Evolutionary conservation across 208 protist genomes (phyloP).

Genomic region (Trypanosoma melophagium): DNA sequence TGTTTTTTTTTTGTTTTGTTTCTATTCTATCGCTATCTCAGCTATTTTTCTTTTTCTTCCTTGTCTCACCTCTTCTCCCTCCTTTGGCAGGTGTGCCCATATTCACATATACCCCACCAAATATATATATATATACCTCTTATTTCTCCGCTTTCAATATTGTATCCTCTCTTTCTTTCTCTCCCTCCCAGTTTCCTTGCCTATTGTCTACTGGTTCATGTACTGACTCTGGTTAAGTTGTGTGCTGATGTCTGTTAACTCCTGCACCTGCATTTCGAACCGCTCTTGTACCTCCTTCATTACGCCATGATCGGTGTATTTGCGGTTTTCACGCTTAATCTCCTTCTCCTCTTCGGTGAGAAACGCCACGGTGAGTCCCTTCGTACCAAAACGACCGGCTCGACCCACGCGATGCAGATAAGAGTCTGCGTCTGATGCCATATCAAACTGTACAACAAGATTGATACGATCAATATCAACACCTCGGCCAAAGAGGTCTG

Average conservation of each 20-base stretch:
- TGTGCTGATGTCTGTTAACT: constrained; percentile 93
- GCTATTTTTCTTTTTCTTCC: too few species aligned
- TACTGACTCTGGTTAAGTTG: constrained; percentile 90
- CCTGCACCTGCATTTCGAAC: constrained; percentile 97
- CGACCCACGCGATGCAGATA: constrained; percentile 98
- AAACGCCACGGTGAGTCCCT: constrained; percentile 99
- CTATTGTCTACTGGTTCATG: constrained; percentile 80
- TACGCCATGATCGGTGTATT: constrained; percentile 88
- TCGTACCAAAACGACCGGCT: constrained; percentile 99
- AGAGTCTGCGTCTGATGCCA: constrained; percentile 95
- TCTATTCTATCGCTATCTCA: too few species aligned
- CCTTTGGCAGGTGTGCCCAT: too few species aligned
- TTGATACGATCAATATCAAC: constrained; percentile 99
- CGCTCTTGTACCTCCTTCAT: constrained; percentile 96
- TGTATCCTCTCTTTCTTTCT: neutral
- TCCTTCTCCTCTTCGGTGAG: constrained; percentile 94
- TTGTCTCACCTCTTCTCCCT: too few species aligned
- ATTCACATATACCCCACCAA: too few species aligned
- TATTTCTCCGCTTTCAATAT: neutral
- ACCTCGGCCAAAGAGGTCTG: constrained; percentile 99
- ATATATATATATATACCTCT: too few species aligned
- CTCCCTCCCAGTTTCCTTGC: constrained; percentile 6
- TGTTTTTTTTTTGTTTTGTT: too few species aligned
- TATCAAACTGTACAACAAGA: constrained; percentile 99
- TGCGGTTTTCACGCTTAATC: constrained; percentile 85